phyloP scores from a whole-genome alignment of 129 eudicot genomes.

The Artemisia tridentata region DNA sequence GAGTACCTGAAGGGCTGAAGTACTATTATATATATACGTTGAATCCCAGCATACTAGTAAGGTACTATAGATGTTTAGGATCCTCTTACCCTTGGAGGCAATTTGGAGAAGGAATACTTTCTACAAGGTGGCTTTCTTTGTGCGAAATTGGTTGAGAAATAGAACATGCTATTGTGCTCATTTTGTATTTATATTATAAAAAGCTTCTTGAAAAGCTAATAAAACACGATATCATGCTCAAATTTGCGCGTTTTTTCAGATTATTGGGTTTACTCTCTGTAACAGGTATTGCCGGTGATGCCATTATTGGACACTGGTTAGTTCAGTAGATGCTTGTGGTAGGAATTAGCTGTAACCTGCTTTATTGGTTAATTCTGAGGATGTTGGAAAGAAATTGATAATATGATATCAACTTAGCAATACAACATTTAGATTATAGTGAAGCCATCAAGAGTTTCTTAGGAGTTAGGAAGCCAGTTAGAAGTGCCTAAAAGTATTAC shows the following conservation, averaged over 20 bases:
- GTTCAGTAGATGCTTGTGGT: background rate
- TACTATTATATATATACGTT: too few species aligned
- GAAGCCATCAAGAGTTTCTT: background rate
- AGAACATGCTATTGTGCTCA: too few species aligned
- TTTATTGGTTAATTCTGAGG: background rate
- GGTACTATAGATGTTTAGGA: too few species aligned
- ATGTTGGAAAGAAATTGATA: background rate
- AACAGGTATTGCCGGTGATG: slow-evolving; percentile 8
- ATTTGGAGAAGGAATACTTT: too few species aligned
- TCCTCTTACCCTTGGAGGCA: too few species aligned
- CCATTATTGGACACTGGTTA: background rate
- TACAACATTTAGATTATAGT: background rate
- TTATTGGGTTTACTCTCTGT: background rate
- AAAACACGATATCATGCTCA: background rate
- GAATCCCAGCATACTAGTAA: too few species aligned
- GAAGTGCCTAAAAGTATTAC: too few species aligned
- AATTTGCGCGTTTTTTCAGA: slow-evolving; percentile 1
- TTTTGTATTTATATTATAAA: background rate
- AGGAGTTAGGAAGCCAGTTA: too few species aligned
- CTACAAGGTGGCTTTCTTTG: background rate
- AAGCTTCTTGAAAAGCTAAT: slow-evolving; percentile 3
- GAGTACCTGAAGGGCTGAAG: background rate
- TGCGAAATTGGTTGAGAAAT: background rate
- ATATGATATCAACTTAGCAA: background rate
- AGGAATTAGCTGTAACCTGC: background rate